Evolutionary conservation across 2,329 filamentous ascomycete genomes (phyloP).

Genomic region (Fusarium camptoceras): DNA sequence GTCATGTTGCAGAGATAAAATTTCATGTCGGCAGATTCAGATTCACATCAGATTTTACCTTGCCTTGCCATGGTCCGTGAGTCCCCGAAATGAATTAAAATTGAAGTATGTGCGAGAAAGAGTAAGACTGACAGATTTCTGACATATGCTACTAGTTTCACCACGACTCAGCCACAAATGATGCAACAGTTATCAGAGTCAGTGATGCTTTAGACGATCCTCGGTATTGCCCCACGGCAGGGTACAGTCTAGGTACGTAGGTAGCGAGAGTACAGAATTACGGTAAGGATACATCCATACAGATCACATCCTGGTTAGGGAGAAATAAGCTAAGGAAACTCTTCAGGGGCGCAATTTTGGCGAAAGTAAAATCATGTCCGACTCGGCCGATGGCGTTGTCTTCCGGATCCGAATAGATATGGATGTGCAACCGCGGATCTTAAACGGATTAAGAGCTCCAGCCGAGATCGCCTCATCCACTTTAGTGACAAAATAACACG

Average conservation of each 20-base stretch:
- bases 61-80: not conserved
- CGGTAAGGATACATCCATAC: not conserved
- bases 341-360: slow-evolving; percentile 12
- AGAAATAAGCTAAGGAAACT: slow-evolving; percentile 12
- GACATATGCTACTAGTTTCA: slow-evolving; percentile 4
- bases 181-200: slow-evolving; percentile 2
- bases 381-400: slow-evolving; percentile 12
- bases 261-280: not conserved
- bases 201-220: not conserved
- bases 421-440: not conserved
- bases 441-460: slow-evolving; percentile 21
- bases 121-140: slow-evolving; percentile 7
- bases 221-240: not conserved
- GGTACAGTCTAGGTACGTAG: not conserved
- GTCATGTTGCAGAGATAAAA: not conserved
- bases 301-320: slow-evolving; percentile 16
- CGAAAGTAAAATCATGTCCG: slow-evolving; percentile 8
- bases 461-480: not conserved
- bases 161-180: slow-evolving; percentile 23
- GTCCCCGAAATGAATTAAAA: slow-evolving; percentile 18
- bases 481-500: not conserved
- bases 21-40: slow-evolving; percentile 8
- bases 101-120: slow-evolving; percentile 11
- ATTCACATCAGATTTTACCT: slow-evolving; percentile 24
- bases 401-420: slow-evolving; percentile 21